A percentile compares a stretch with the other conserved stretches of the same genome.
phyloP scores from a whole-genome alignment of 164 flowering plant genomes.

The Dillenia suffruticosa region DNA sequence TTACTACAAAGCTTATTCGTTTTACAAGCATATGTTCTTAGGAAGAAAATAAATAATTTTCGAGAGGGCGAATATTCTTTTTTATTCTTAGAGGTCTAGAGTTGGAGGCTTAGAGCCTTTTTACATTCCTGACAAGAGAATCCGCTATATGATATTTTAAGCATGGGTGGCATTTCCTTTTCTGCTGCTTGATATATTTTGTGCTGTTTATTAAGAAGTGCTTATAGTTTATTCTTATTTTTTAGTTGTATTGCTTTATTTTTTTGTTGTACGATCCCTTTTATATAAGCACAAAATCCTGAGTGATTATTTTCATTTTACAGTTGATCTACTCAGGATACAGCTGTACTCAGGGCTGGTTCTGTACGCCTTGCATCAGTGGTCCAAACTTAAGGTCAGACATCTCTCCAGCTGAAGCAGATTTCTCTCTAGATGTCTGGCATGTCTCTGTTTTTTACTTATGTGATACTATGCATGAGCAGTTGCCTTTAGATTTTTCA shows the following conservation, averaged over 20 bases:
- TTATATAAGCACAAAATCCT: neutral
- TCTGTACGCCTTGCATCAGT: slow-evolving; percentile 87
- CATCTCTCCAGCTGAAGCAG: slow-evolving; percentile 8
- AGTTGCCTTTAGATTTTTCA: neutral
- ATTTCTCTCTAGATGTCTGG: neutral
- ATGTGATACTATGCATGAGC: neutral
- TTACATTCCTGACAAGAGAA: no score
- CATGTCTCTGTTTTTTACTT: neutral
- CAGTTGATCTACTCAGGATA: slow-evolving; percentile 93
- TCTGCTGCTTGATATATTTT: no score
- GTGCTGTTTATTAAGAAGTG: no score
- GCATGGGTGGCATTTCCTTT: no score
- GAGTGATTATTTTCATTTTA: slow-evolving; percentile 8
- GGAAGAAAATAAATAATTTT: no score
- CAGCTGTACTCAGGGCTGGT: slow-evolving; percentile 98
- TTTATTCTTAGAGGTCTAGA: no score
- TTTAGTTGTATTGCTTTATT: neutral
- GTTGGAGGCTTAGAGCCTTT: no score
- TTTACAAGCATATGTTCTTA: no score
- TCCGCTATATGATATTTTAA: no score
- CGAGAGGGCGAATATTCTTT: no score
- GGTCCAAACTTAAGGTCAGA: slow-evolving; percentile 84
- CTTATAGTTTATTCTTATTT: neutral
- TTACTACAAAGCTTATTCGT: no score
- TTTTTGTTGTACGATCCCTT: neutral